Base-by-base conservation (phyloP, 495 filamentous ascomycete genomes). In the Thozetella sp. region DNA sequence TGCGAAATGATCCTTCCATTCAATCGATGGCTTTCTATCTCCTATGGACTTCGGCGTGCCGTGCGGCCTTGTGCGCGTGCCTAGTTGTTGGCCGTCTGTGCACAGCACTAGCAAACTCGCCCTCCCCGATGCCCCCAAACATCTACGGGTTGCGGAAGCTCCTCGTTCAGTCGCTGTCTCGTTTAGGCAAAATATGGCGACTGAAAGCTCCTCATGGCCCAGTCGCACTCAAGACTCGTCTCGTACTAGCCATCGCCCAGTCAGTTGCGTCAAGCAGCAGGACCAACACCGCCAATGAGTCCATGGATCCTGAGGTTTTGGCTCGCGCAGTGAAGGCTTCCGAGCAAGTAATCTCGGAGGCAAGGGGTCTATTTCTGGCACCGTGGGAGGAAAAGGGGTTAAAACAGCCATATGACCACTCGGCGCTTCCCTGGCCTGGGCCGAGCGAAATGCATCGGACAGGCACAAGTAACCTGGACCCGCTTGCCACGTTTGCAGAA, bases 1-100 rank as follows among this genome's bases (percentile, higher is more conserved):
- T n/a, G n/a, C n/a, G n/a, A 37, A 37, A 37, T 37, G 30, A 37
- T 37, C 30, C 30, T 37, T 37, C 30, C 15, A 15, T 58, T 15
- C 24, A 20, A 13, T 40, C 26, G 43, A 65, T 63, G 23, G 43
- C 60, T 0, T 54, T 40, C 26, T 63, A 68, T 4, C 25, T 68
- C 0, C 50, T 68, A 15, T 68, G 66, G 66, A 52, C 66, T 0
- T 54, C 66, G 20, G 60, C 55, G 2, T 27, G 54, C 17, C 51
- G 66, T 0, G 64, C 66, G 1, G 66, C 56, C 0, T 26, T 68
- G 0, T 52, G 52, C 0, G 53, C 57, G 0, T 68, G 60, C 34
- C 60, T 40, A 25, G 43, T 63, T 2, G 46, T 68, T 1, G 52
- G 57, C 1, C 22, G 55, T 0, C 53, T 66, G 2, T 26, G 60